These are phyloP conservation scores for Penicillium paneum DNA, from an alignment of 2,329 filamentous ascomycete species.

Conservation along the genomic window DNA sequence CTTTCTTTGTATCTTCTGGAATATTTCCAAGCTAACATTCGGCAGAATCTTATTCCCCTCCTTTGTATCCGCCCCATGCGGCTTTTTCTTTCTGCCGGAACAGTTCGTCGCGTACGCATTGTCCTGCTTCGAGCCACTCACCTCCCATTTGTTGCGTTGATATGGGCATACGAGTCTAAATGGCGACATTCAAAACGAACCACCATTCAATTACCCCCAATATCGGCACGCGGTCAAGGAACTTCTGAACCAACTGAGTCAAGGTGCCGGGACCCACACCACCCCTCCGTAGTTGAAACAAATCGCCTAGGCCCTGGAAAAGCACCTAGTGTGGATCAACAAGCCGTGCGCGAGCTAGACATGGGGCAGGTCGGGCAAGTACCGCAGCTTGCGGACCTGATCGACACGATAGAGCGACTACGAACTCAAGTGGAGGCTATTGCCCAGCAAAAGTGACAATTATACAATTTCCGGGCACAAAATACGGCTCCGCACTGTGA, in stretches of 20 bases:
- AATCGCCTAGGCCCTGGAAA: constrained; percentile 20
- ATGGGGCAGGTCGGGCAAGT: constrained; percentile 21
- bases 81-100: constrained; percentile 54
- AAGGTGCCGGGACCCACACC: constrained; percentile 25
- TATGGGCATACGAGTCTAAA: constrained; percentile 53
- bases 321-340: constrained; percentile 22
- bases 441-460: constrained; percentile 19
- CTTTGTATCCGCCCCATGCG: constrained; percentile 56
- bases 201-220: constrained; percentile 22
- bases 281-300: constrained; percentile 24
- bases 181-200: constrained; percentile 19
- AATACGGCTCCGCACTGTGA: neutral
- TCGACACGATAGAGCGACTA: constrained; percentile 36
- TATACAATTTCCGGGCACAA: neutral
- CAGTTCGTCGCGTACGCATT: constrained; percentile 55
- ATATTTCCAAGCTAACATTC: constrained; percentile 12
- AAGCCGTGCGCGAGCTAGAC: constrained; percentile 24
- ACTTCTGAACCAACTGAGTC: constrained; percentile 21
- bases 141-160: constrained; percentile 55
- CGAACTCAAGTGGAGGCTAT: constrained; percentile 36
- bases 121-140: constrained; percentile 59
- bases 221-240: constrained; percentile 18
- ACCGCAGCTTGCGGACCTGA: constrained; percentile 30
- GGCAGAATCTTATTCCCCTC: constrained; percentile 58
- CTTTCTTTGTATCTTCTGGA: constrained; percentile 12